Evolutionary conservation across 306 rosid genomes (phyloP), one percentile per base, ranked within the genome.

Genomic region (Comarum palustre): DNA sequence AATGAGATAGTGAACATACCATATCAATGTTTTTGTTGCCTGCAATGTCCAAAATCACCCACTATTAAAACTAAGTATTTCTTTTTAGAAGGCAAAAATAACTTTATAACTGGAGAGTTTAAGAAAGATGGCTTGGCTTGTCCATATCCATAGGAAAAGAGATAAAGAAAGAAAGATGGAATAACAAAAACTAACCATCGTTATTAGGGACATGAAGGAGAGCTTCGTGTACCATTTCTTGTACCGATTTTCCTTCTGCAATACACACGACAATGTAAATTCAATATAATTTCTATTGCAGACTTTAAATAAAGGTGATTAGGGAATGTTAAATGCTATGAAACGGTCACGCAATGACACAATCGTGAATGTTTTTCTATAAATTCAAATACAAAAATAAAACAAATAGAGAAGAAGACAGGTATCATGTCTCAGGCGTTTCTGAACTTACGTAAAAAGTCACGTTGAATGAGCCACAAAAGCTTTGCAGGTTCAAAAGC

Each of bases 401-500:
- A 25, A 1, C 0, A 54, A 24, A 55, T 4, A 3, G 2, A 52
- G 11, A 54, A 55, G 61, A 55, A 24, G 32, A 55, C 3, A 24
- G 61, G 34, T 22, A 76, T 76, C 42, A 73, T 22, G 63, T 59
- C 32, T 45, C 42, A 70, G 29, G 75, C 17, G 42, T 71, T 65
- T 72, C 29, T 50, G 4, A 78, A 83, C 97, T 86, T 85, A 94
- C 98, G 91, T 70, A 94, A 87, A 79, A 94, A 94, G 84, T 94
- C 98, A 77, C 98, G 98, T 78, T 94, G 98, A 79, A 94, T 94
- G 69, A 94, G 98, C 98, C 98, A 94, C 84, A 94, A 80, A 69
- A 94, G 96, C 86, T 88, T 94, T 73, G 98, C 90, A 80, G 98
- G 98, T 87, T 94, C 97, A 87, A 94, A 94, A 76, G 98, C 98